Evolutionary conservation across 2,329 filamentous ascomycete genomes (phyloP).

Genomic region (Clarireedia hainanense): DNA sequence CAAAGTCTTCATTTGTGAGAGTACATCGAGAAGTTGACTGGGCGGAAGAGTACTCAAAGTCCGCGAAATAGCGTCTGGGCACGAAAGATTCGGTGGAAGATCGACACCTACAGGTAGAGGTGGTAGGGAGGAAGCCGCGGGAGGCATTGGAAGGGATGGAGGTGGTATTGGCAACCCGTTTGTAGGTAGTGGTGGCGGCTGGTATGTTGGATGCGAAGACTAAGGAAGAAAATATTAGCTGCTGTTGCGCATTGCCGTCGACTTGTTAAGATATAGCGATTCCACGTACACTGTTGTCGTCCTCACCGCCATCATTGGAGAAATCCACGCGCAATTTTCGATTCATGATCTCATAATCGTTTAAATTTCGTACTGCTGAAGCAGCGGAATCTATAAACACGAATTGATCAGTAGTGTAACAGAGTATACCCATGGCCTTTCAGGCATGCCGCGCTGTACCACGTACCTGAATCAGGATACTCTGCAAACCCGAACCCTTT

Average conservation of each 20-base stretch:
- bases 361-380: conserved; percentile 88
- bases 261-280: background rate
- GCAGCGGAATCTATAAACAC: conserved; percentile 63
- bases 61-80: conserved; percentile 84
- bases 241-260: background rate
- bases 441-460: conserved; percentile 1
- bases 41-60: conserved; percentile 82
- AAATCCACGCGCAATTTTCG: conserved; percentile 93
- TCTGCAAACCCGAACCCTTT: conserved; percentile 97
- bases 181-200: conserved; percentile 10
- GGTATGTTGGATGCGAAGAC: conserved; percentile 7
- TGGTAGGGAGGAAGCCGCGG: conserved; percentile 51
- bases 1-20: conserved; percentile 88
- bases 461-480: conserved; percentile 77
- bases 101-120: conserved; percentile 80
- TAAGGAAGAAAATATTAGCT: background rate
- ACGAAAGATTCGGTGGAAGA: conserved; percentile 72
- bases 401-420: conserved; percentile 2
- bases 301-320: conserved; percentile 74
- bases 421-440: background rate
- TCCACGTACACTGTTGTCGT: conserved; percentile 36
- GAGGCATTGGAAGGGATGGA: conserved; percentile 20
- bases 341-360: conserved; percentile 92
- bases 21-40: conserved; percentile 83
- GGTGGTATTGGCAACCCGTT: conserved; percentile 13